Conservation (phyloP, 2,329 filamentous ascomycete species). For the Chrysoporthe deuterocubensis region DNA sequence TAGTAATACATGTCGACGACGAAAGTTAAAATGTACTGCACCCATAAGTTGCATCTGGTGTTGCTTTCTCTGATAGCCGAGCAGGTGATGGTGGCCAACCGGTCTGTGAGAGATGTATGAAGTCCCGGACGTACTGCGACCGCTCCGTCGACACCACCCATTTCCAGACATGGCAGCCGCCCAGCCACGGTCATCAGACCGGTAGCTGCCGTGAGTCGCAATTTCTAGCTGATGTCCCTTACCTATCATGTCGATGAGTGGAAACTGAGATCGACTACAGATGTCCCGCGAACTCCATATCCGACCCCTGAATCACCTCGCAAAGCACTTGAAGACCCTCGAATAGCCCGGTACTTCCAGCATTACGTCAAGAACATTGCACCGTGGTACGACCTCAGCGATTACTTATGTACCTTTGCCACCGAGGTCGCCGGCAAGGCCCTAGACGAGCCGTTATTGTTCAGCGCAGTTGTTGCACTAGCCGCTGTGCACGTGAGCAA, state of each 20-base stretch:
- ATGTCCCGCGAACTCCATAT: neutral
- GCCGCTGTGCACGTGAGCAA: conserved; percentile 38
- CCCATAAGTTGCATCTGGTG: neutral
- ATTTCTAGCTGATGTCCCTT: no score
- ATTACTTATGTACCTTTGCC: neutral
- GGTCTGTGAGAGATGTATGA: neutral
- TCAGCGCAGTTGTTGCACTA: conserved; percentile 1
- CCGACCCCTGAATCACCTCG: neutral
- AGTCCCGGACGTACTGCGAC: neutral
- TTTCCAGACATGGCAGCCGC: neutral
- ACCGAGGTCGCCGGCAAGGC: neutral
- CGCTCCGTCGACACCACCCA: neutral
- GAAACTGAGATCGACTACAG: neutral
- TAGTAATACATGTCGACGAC: conserved; percentile 1
- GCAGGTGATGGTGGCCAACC: neutral
- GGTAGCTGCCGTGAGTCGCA: neutral
- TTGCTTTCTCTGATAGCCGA: neutral
- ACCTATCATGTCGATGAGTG: neutral
- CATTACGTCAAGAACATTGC: neutral
- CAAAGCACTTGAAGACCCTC: neutral
- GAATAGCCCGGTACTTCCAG: neutral
- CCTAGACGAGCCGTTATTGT: neutral
- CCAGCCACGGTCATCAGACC: neutral
- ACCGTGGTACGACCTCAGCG: neutral
- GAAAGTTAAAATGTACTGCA: neutral